Percentiles rank a stretch among this genome's conserved stretches.
Conservation (phyloP, 1,139 yeast species). For the Wickerhamomyces sp. region DNA sequence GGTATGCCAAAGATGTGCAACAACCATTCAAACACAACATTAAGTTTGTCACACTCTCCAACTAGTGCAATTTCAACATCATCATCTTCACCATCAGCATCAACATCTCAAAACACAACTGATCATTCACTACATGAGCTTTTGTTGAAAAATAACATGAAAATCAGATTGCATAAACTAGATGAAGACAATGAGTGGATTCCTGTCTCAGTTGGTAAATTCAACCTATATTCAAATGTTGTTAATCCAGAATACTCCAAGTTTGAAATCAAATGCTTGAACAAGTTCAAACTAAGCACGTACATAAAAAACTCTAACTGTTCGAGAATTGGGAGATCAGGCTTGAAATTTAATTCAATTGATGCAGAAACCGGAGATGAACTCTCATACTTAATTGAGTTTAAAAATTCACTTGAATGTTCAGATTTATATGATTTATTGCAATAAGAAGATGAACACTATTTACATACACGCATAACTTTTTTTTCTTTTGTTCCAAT, state of each 20-base stretch:
- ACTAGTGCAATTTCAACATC: neutral
- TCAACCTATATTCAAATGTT: conserved; percentile 19
- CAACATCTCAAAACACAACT: neutral
- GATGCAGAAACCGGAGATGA: conserved; percentile 18
- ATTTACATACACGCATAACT: too few species aligned
- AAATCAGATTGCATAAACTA: conserved; percentile 21
- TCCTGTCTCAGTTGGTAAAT: conserved; percentile 21
- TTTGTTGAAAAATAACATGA: conserved; percentile 16
- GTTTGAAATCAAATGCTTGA: conserved; percentile 7
- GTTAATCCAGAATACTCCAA: conserved; percentile 19
- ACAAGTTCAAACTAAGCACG: conserved; percentile 2
- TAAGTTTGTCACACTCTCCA: neutral
- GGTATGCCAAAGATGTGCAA: conserved; percentile 7
- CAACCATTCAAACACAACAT: neutral
- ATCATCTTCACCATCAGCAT: neutral
- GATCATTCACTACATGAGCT: conserved; percentile 10
- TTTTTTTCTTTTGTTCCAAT: neutral
- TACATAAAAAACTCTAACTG: conserved; percentile 17
- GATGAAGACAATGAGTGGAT: conserved; percentile 23
- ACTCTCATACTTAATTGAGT: conserved; percentile 19
- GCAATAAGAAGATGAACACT: neutral
- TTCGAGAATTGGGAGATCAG: conserved; percentile 22
- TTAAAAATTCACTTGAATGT: conserved; percentile 20
- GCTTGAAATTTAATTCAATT: conserved; percentile 14
- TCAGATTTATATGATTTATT: conserved; percentile 18